These are phyloP conservation scores for Fusarium musae DNA, from an alignment of 2,329 filamentous ascomycete species.

Conservation along the genomic window DNA sequence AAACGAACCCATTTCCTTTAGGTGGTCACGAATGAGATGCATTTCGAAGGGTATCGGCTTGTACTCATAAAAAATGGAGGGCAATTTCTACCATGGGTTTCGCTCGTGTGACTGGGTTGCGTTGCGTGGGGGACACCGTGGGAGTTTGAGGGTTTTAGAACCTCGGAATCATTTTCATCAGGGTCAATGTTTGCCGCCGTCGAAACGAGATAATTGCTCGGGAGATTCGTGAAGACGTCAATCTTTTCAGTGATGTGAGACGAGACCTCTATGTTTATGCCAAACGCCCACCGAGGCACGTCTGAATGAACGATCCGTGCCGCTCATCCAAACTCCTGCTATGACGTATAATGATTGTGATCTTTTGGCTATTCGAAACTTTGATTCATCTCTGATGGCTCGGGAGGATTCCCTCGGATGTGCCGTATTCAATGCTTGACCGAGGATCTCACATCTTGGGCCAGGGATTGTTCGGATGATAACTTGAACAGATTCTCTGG, in stretches of 20 bases:
- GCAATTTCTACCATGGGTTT: conserved; percentile 54
- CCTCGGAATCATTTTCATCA: conserved; percentile 63
- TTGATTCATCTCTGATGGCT: neutral
- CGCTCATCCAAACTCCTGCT: neutral
- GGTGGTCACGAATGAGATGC: conserved; percentile 58
- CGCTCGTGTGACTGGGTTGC: conserved; percentile 54
- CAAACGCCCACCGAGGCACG: conserved; percentile 20
- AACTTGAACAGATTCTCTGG: neutral
- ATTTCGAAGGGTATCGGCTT: conserved; percentile 58
- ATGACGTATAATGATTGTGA: conserved; percentile 16
- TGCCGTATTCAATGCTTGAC: neutral
- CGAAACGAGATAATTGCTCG: conserved; percentile 49
- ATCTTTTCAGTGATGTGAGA: conserved; percentile 42
- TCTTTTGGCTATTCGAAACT: neutral
- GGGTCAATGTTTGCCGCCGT: conserved; percentile 55
- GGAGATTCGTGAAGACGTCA: conserved; percentile 45
- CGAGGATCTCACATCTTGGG: neutral
- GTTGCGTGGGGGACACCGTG: conserved; percentile 53
- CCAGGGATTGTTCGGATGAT: neutral
- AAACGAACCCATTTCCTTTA: conserved; percentile 57
- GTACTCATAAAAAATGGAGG: conserved; percentile 60
- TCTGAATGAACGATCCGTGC: conserved; percentile 22
- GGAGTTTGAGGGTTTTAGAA: conserved; percentile 60
- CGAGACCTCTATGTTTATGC: conserved; percentile 26
- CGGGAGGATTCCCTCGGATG: neutral